Conservation (phyloP, 2,329 filamentous ascomycete genomes). For the Apiospora koreana region DNA sequence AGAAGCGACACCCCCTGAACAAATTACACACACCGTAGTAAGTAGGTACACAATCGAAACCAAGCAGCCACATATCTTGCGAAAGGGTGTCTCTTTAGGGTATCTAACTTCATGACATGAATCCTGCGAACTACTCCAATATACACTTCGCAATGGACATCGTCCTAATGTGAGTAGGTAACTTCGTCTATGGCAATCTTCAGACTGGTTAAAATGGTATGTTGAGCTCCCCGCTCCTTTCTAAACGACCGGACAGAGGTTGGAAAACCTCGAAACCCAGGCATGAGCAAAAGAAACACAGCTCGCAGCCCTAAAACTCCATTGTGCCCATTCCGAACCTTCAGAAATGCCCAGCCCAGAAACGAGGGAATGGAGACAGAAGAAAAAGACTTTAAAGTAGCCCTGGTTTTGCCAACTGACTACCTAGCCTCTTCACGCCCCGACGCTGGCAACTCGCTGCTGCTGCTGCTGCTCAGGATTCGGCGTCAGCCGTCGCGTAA, state of each 20-base stretch:
- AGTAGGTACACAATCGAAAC: background rate
- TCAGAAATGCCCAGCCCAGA: background rate
- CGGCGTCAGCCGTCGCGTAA: constrained; percentile 35
- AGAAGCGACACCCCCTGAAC: background rate
- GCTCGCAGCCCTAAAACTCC: background rate
- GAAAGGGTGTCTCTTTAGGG: background rate
- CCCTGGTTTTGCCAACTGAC: background rate
- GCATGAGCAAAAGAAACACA: background rate
- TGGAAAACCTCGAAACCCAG: background rate
- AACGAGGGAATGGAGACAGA: background rate
- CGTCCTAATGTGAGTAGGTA: background rate
- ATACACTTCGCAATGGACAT: background rate
- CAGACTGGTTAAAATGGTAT: background rate
- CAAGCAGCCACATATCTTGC: background rate
- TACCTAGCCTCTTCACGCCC: constrained; percentile 23
- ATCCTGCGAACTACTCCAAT: background rate
- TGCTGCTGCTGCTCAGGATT: constrained; percentile 31
- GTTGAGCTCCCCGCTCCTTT: background rate
- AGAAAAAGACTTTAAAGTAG: background rate
- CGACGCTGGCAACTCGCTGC: constrained; percentile 28
- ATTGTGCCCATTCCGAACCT: background rate
- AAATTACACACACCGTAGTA: background rate
- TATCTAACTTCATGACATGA: background rate
- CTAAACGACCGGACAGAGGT: background rate
- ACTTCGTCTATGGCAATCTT: background rate